These are phyloP conservation scores for Alternaria sp. DNA, from an alignment of 2,329 filamentous ascomycete genomes.

Conservation along the genomic window DNA sequence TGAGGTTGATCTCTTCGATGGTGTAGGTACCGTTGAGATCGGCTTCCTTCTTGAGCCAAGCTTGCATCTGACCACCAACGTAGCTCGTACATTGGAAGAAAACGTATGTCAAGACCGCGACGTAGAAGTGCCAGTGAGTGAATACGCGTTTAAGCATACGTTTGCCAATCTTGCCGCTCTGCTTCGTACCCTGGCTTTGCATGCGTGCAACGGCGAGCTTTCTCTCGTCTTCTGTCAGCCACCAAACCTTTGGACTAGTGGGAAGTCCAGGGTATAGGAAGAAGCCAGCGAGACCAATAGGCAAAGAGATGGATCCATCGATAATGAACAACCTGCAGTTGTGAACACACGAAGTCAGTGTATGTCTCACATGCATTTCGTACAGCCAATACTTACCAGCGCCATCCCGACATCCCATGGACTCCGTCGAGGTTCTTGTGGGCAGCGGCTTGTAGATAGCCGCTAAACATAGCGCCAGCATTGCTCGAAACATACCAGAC, in stretches of 20 bases:
- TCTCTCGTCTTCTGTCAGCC: constrained; percentile 50
- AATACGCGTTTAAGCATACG: constrained; percentile 57
- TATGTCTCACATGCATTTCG: neutral
- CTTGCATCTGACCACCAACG: constrained; percentile 57
- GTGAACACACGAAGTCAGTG: neutral
- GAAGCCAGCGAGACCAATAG: constrained; percentile 62
- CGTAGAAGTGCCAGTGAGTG: constrained; percentile 59
- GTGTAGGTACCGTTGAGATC: constrained; percentile 47
- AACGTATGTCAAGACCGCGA: constrained; percentile 57
- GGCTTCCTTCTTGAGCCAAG: constrained; percentile 60
- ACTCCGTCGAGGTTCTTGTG: constrained; percentile 60
- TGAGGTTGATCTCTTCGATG: constrained; percentile 58
- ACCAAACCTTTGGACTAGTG: constrained; percentile 58
- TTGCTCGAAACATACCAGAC: constrained; percentile 61
- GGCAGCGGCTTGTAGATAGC: constrained; percentile 62
- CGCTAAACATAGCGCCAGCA: constrained; percentile 62
- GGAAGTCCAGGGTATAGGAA: constrained; percentile 62
- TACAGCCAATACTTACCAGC: constrained; percentile 31
- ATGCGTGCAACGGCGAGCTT: constrained; percentile 34
- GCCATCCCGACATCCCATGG: constrained; percentile 53
- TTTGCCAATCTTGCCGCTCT: constrained; percentile 51
- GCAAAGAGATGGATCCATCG: constrained; percentile 64
- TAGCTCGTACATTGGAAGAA: constrained; percentile 50
- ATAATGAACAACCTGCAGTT: constrained; percentile 61
- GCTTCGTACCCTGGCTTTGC: constrained; percentile 33